These are phyloP conservation scores for Pyricularia pennisetigena DNA, from an alignment of 2,329 filamentous ascomycete species.

Conservation along the genomic window DNA sequence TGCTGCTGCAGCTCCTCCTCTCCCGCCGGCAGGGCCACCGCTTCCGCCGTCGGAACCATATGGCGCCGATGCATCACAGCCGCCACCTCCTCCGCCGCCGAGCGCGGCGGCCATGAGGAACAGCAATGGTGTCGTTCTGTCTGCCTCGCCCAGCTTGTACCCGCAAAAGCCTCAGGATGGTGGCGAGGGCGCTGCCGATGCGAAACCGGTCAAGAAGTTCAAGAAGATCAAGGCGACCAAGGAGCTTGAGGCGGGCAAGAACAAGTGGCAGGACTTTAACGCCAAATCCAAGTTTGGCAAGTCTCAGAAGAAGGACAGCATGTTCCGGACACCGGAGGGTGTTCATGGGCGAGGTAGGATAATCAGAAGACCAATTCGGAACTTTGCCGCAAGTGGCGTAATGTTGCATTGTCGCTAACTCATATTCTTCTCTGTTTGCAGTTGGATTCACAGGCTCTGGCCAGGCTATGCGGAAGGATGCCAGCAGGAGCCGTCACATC, in stretches of 20 bases:
- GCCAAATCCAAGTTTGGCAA: constrained; percentile 64
- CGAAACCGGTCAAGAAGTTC: constrained; percentile 68
- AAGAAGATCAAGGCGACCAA: constrained; percentile 90
- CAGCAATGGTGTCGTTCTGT: constrained; percentile 38
- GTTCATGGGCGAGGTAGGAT: constrained; percentile 72
- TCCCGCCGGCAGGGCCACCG: constrained; percentile 21
- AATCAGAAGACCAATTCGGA: background rate
- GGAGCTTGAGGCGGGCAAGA: constrained; percentile 83
- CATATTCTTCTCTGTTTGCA: constrained; percentile 23
- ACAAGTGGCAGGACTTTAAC: constrained; percentile 90
- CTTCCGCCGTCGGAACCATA: constrained; percentile 18
- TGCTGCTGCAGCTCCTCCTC: constrained; percentile 32
- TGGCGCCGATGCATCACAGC: constrained; percentile 31
- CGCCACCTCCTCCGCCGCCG: constrained; percentile 20
- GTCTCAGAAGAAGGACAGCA: constrained; percentile 75
- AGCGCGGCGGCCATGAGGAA: constrained; percentile 12
- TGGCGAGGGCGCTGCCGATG: constrained; percentile 51
- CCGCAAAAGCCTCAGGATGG: constrained; percentile 39
- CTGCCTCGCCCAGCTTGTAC: constrained; percentile 47
- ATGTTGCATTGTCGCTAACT: background rate
- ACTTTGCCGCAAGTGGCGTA: background rate
- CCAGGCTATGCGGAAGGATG: constrained; percentile 91
- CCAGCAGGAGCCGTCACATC: constrained; percentile 70
- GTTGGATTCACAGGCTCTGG: constrained; percentile 96
- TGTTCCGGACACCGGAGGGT: constrained; percentile 89